phyloP scores from a whole-genome alignment of 306 rosid species.

The Cotoneaster glaucophyllus region DNA sequence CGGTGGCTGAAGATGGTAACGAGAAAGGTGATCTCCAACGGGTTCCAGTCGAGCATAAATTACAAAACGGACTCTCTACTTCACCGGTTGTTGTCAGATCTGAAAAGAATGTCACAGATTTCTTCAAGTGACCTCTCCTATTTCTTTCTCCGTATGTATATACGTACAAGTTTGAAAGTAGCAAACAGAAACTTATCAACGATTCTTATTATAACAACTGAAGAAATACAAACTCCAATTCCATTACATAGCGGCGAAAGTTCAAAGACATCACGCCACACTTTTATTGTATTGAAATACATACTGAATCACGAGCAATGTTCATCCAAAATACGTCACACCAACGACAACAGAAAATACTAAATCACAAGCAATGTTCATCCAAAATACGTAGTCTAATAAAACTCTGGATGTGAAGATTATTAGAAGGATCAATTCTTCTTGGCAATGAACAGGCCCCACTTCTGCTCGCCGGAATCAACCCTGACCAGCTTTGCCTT shows the following conservation, averaged over 20 bases:
- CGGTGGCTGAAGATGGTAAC: neutral
- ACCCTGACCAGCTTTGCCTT: conserved; percentile 40
- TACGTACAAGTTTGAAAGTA: neutral
- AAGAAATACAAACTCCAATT: neutral
- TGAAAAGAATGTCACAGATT: neutral
- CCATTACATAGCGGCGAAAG: neutral
- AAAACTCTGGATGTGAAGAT: neutral
- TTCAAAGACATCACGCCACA: neutral
- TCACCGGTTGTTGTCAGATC: conserved; percentile 19
- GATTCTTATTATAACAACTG: neutral
- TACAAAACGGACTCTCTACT: conserved; percentile 14
- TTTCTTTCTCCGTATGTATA: neutral
- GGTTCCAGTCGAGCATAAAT: neutral
- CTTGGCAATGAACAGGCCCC: conserved; percentile 64
- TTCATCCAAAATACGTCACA: neutral
- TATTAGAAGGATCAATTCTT: conserved; percentile 34
- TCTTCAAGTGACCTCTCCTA: neutral
- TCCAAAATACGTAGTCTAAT: conserved; percentile 7
- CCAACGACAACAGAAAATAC: neutral
- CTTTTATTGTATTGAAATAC: neutral
- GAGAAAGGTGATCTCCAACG: conserved; percentile 4
- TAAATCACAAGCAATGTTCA: neutral
- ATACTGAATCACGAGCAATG: neutral
- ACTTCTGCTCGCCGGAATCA: conserved; percentile 37
- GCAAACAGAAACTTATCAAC: neutral